These are phyloP conservation scores for Takakia lepidozioides DNA, from an alignment of 225 moss, liverwort and hornwort species.

Conservation along the genomic window DNA sequence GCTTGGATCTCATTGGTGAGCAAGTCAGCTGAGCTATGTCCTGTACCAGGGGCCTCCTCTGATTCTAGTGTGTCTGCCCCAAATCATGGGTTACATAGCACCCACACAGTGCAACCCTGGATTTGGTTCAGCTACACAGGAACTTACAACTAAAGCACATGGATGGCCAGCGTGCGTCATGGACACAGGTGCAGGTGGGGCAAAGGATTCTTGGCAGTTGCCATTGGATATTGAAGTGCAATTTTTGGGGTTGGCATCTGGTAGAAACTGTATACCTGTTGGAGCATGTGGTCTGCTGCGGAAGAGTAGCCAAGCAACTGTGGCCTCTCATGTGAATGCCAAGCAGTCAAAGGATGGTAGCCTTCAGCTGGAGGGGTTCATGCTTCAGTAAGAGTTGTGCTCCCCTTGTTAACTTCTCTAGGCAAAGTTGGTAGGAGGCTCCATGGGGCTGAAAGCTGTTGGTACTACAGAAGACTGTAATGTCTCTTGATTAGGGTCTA, in stretches of 20 bases:
- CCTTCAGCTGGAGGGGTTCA: constrained; percentile 20
- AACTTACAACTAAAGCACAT: constrained; percentile 12
- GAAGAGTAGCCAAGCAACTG: too few species aligned
- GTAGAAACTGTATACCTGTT: constrained; percentile 25
- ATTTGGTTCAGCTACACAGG: constrained; percentile 41
- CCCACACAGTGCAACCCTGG: constrained; percentile 23
- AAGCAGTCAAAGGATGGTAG: too few species aligned
- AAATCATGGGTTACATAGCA: constrained; percentile 22
- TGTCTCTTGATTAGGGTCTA: constrained; percentile 13
- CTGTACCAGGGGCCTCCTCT: constrained; percentile 10
- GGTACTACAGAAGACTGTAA: constrained; percentile 25
- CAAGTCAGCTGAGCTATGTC: constrained; percentile 35
- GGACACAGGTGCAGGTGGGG: constrained; percentile 15
- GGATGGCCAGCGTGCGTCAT: constrained; percentile 12
- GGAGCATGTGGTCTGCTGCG: constrained; percentile 20
- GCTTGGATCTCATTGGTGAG: constrained; percentile 50
- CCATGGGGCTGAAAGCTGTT: constrained; percentile 21
- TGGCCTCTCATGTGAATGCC: too few species aligned
- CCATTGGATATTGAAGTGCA: constrained; percentile 20
- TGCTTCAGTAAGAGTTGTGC: constrained; percentile 21
- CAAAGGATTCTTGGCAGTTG: constrained; percentile 8
- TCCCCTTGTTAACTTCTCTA: constrained; percentile 11
- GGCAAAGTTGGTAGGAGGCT: constrained; percentile 17
- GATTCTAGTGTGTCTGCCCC: constrained; percentile 19
- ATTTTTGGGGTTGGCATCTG: constrained; percentile 17